Conservation (phyloP, 495 filamentous ascomycete species). For the Daldinia caldariorum region DNA sequence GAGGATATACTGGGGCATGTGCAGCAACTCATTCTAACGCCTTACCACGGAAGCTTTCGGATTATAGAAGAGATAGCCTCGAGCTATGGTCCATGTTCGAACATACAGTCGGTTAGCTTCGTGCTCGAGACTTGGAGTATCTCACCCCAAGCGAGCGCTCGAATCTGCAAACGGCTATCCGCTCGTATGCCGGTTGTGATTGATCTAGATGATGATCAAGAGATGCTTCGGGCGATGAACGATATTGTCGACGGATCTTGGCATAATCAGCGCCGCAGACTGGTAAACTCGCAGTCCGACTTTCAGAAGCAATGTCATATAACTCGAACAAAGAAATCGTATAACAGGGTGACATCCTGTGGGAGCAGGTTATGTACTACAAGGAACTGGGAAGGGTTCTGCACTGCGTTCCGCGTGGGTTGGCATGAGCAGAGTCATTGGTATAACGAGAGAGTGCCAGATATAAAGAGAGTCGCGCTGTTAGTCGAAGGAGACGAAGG, state of each 20-base stretch:
- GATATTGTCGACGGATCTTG: neutral
- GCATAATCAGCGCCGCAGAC: neutral
- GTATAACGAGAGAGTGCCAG: neutral
- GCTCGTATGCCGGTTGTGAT: neutral
- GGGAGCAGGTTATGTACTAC: neutral
- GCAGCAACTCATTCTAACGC: neutral
- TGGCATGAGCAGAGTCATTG: neutral
- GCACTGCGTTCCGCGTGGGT: neutral
- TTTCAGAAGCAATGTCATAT: neutral
- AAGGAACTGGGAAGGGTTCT: neutral
- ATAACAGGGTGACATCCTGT: neutral
- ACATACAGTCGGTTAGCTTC: neutral
- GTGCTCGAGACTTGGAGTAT: conserved; percentile 5
- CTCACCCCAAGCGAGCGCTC: neutral
- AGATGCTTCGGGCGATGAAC: neutral
- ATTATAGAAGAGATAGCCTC: neutral
- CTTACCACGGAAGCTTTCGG: neutral
- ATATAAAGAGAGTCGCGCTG: conserved; percentile 2
- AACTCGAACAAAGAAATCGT: conserved; percentile 1
- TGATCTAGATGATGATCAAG: conserved; percentile 2
- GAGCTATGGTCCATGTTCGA: neutral
- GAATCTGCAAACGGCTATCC: neutral
- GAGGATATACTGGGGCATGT: conserved; percentile 2
- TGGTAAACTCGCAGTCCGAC: neutral
- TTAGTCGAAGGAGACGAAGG: conserved; percentile 1